Evolutionary conservation across 768 basidiomycete genomes (phyloP), one percentile per base, ranked within the genome.

Genomic region (Flagelloscypha sp.): DNA sequence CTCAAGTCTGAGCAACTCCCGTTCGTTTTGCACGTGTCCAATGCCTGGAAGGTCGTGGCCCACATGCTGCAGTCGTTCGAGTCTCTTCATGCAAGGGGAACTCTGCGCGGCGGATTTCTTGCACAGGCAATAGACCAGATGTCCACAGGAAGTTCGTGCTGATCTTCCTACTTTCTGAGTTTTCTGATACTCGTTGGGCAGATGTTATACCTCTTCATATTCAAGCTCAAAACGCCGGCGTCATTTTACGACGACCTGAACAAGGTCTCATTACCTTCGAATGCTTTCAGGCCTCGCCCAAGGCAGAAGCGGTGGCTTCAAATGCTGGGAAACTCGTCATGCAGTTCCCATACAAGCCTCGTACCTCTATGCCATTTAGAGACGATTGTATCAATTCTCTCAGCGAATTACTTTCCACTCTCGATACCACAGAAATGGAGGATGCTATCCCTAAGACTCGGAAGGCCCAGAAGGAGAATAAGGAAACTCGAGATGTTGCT

Each of bases 171-270:
- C n/a, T n/a, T n/a, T n/a, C n/a, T n/a, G n/a, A n/a, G n/a, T n/a
- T n/a, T n/a, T n/a, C n/a, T n/a, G n/a, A n/a, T n/a, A n/a, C n/a
- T n/a, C n/a, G n/a, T n/a, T n/a, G n/a, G n/a, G 17, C 30, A 73
- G 72, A 62, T 34, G 47, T 56, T 6, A 36, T 65, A 3, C 49
- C 53, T 15, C 53, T 68, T 27, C 56, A 55, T 4, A 55, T 76
- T 21, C 54, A 50, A 16, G 57, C 61, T 0, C 74, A 76, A 37
- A 75, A 75, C 31, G 70, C 66, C 3, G 68, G 58, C 7, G 37
- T 75, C 4, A 48, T 74, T 8, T 42, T 70, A n/a, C 58, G 66
- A 24, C 53, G 49, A 33, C 36, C 36, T 11, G 30, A 40, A 13
- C 23, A 43, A 5, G 37, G 45, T 8, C 59, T 62, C 9, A 37